These are phyloP conservation scores for Plenodomus tracheiphilus DNA, from an alignment of 2,329 filamentous ascomycete genomes.

Conservation along the genomic window DNA sequence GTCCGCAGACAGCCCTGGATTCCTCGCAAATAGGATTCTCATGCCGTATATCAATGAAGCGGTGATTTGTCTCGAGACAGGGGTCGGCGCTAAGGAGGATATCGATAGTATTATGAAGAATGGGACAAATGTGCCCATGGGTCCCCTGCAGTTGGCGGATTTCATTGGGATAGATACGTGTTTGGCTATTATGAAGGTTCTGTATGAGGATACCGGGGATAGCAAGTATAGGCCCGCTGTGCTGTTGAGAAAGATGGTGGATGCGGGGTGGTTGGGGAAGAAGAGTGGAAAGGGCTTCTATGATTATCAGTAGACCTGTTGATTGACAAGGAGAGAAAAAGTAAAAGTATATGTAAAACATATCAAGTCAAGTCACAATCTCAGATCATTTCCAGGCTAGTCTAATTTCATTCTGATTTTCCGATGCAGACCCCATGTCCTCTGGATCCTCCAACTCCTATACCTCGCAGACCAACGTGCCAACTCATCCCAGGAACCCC, in stretches of 20 bases:
- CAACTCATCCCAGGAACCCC: too few relatives aligned
- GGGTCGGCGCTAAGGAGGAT: constrained; percentile 82
- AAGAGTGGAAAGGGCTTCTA: constrained; percentile 97
- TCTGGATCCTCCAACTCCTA: too few relatives aligned
- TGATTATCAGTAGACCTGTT: constrained; percentile 59
- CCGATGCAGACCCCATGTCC: too few relatives aligned
- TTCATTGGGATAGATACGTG: constrained; percentile 98
- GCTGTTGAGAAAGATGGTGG: constrained; percentile 90
- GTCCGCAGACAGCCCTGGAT: constrained; percentile 88
- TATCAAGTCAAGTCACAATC: too few relatives aligned
- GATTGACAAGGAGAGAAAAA: background rate
- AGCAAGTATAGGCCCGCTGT: constrained; percentile 93
- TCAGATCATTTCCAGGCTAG: too few relatives aligned
- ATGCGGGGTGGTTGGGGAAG: constrained; percentile 96
- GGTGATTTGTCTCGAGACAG: constrained; percentile 92
- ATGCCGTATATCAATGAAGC: constrained; percentile 99
- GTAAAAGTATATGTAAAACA: background rate
- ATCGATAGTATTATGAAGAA: constrained; percentile 99
- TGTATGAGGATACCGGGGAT: constrained; percentile 89
- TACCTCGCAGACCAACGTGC: too few relatives aligned
- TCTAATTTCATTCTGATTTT: too few relatives aligned
- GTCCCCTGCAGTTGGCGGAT: constrained; percentile 87
- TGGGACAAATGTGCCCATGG: constrained; percentile 98
- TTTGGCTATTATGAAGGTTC: constrained; percentile 92
- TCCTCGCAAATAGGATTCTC: constrained; percentile 92